A percentile compares a stretch with the other conserved stretches of the same genome.
phyloP scores from a whole-genome alignment of 768 basidiomycete genomes.

The Leccinum obscurum region DNA sequence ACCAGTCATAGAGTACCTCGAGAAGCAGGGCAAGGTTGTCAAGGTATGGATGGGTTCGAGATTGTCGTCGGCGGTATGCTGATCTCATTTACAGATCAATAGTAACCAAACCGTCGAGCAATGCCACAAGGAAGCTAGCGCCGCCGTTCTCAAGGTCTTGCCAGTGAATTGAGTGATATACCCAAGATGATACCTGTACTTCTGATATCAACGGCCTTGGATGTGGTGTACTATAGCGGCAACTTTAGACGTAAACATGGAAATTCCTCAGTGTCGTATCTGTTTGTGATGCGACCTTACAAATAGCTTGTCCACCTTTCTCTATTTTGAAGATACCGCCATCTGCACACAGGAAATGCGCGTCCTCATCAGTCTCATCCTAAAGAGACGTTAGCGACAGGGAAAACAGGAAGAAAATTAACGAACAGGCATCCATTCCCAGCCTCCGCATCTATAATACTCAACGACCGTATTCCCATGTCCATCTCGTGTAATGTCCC shows the following conservation, averaged over 20 bases:
- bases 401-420: conserved; percentile 2
- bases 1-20: conserved; percentile 91
- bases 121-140: conserved; percentile 63
- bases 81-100: conserved; percentile 53
- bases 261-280: conserved; percentile 38
- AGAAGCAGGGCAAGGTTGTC: conserved; percentile 64
- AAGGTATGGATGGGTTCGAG: conserved; percentile 48
- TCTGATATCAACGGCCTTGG: neutral
- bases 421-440: conserved; percentile 86
- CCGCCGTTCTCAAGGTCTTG: conserved; percentile 53
- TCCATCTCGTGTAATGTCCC: conserved; percentile 41
- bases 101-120: conserved; percentile 66
- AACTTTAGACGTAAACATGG: conserved; percentile 45
- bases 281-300: conserved; percentile 40
- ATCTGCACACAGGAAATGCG: conserved; percentile 79
- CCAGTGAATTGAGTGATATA: conserved; percentile 17
- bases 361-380: conserved; percentile 57
- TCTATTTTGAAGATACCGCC: conserved; percentile 70
- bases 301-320: conserved; percentile 56
- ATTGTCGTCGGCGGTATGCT: neutral
- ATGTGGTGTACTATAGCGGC: neutral
- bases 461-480: conserved; percentile 65
- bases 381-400: conserved; percentile 30
- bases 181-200: neutral
- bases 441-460: conserved; percentile 73